Evolutionary conservation across 2,329 filamentous ascomycete genomes (phyloP), one percentile per base, ranked within the genome.

Genomic region (Colletotrichum aenigma): DNA sequence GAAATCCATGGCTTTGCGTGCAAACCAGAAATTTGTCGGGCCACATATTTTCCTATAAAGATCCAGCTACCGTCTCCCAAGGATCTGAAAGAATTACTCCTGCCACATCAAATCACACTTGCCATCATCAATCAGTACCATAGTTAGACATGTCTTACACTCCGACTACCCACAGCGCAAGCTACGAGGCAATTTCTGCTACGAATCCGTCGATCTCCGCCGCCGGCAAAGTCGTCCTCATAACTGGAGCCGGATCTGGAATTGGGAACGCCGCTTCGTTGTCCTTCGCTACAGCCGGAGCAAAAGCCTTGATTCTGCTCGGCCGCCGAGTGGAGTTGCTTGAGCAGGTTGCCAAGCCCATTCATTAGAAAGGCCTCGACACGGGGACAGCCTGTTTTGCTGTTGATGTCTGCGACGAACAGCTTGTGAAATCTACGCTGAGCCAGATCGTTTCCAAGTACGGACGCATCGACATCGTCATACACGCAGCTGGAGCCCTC

Each of bases 71-170:
- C 10, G 43, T 52, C 43, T 52, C 43, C 0, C 5, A 13, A 13
- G 10, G 0, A 48, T 0, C 1, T 4, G 18, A 2, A 13, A 10
- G 5, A 43, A 10, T 43, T 0, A 43, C 1, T 48, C n/a, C 1
- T 1, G 3, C 0, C 43, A 48, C n/a, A 21, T 48, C 43, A 52
- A 13, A 52, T 52, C 43, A 21, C 43, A 4, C 0, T 13, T 52
- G 10, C 10, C 43, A 21, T 52, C 43, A 13, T 52, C 6, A 21
- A 52, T 13, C n/a, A 21, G 1, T 21, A 1, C 43, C 43, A 1
- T 3, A 13, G 7, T 4, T 52, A 0, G 4, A 52, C 0, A 52
- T 52, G 43, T 52, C n/a, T 52, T 21, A 21, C 4, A 52, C 43
- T 4, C 43, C 43, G 2, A 21, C 43, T 21, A 21, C 43, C n/a